Evolutionary conservation across 2,329 filamentous ascomycete genomes (phyloP).

Genomic region (Ascochyta rabiei): DNA sequence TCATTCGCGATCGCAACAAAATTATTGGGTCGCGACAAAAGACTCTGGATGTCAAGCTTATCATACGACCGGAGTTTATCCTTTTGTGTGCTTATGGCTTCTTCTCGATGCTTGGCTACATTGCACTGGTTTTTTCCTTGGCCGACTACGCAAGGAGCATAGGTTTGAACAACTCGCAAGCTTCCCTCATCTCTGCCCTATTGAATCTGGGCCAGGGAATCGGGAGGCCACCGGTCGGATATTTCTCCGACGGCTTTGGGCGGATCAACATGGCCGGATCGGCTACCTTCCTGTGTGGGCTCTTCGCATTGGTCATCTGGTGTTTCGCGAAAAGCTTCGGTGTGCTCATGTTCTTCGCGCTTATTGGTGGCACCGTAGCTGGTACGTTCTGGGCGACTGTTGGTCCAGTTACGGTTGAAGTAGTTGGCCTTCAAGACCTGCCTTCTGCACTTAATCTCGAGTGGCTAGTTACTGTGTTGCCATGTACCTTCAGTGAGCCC

Average conservation of each 20-base stretch:
- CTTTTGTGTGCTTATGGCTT: constrained; percentile 53
- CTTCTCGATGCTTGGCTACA: constrained; percentile 56
- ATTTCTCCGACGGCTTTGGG: constrained; percentile 54
- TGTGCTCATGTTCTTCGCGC: constrained; percentile 51
- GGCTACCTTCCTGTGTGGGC: constrained; percentile 49
- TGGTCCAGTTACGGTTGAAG: constrained; percentile 45
- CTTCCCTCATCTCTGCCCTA: constrained; percentile 50
- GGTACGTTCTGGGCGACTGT: constrained; percentile 57
- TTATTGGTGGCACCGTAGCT: constrained; percentile 53
- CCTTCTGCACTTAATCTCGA: constrained; percentile 45
- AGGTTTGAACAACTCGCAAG: constrained; percentile 49
- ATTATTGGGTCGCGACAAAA: constrained; percentile 40
- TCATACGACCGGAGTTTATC: constrained; percentile 45
- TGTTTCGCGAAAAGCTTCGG: constrained; percentile 52
- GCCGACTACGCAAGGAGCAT: constrained; percentile 55
- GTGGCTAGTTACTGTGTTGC: constrained; percentile 44
- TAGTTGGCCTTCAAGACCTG: constrained; percentile 47
- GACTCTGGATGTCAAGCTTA: constrained; percentile 42
- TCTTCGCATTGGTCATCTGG: constrained; percentile 54
- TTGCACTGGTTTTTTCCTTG: constrained; percentile 55
- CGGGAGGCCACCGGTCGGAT: constrained; percentile 55
- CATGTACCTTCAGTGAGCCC: neutral
- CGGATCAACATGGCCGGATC: constrained; percentile 51
- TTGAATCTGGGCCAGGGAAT: constrained; percentile 57
- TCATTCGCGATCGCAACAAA: constrained; percentile 42